Evolutionary conservation across 73 alveolate species (phyloP).

Genomic region (Diophrys appendiculata): DNA sequence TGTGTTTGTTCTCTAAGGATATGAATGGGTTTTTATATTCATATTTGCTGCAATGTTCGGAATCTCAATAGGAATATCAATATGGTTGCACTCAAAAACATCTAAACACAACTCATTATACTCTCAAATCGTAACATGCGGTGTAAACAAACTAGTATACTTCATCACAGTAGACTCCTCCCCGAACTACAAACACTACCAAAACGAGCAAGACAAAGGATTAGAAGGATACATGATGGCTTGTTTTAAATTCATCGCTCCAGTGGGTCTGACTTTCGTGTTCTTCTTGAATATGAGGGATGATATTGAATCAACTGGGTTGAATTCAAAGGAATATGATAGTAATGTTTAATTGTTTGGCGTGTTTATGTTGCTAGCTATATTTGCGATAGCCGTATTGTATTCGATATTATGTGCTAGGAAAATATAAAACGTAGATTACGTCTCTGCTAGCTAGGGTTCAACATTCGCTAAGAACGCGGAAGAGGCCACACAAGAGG

Average conservation of each 20-base stretch:
- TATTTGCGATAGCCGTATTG: too few relatives aligned
- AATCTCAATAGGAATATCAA: neutral
- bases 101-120: too few relatives aligned
- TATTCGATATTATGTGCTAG: too few relatives aligned
- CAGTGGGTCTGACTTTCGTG: neutral
- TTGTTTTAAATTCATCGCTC: neutral
- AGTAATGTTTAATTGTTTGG: too few relatives aligned
- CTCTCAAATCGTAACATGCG: neutral
- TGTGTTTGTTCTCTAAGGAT: neutral
- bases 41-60: neutral
- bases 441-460: too few relatives aligned
- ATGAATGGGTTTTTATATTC: neutral
- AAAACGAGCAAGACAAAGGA: neutral
- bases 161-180: neutral
- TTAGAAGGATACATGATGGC: neutral
- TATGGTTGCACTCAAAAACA: neutral
- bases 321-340: too few relatives aligned
- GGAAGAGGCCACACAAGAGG: too few relatives aligned
- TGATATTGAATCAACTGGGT: too few relatives aligned
- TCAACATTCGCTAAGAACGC: too few relatives aligned
- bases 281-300: neutral
- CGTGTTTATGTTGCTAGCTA: too few relatives aligned
- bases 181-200: neutral
- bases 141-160: neutral
- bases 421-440: too few relatives aligned